Base-by-base conservation (phyloP, 2,329 filamentous ascomycete species). In the Dothiorella sarmentorum region DNA sequence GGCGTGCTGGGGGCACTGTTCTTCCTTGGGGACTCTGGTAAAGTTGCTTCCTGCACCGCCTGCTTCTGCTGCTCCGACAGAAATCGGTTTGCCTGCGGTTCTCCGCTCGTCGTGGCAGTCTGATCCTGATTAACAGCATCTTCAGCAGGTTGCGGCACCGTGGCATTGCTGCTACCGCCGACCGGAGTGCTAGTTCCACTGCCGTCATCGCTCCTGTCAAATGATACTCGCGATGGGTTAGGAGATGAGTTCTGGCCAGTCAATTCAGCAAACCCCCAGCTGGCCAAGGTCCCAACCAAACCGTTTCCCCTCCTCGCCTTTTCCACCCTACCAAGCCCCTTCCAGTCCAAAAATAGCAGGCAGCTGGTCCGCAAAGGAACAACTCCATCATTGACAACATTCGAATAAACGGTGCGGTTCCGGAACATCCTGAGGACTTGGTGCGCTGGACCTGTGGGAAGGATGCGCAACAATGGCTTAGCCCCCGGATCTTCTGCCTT, bases 381-480 rank as follows among this genome's bases (percentile, higher is more conserved):
- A 65, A 99, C 97, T 3, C 92, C 93, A 73, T 97, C 93, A 68
- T 97, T 97, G 65, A 97, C 93, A 11, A 97, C 92, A 67, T 97
- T 97, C 2, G 92, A 96, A 71, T 97, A 97, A 1, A 97, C 81
- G 0, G 94, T 97, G 15, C 93, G 82, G 70, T 95, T 96, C 20
- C 90, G 82, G 72, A 97, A 97, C 74, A 90, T 91, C 69, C 88
- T 87, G 38, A 97, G 76, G 1, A 92, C 93, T 57, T 85, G 84
- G 71, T 97, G 92, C 6, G 93, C 94, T 15, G 93, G 92, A 0
- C 93, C 93, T 7, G 90, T 96, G 0, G 94, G 93, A 22, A 97
- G 75, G 62, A 97, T 95, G 18, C 93, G 84, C 18, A 97, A 76
- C 35, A 97, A 76, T 2, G 93, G 93, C 71, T 97, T 97, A 0